Evolutionary conservation across 2,329 filamentous ascomycete species (phyloP), one percentile per base, ranked within the genome.

Genomic region (Aspergillus ustus): DNA sequence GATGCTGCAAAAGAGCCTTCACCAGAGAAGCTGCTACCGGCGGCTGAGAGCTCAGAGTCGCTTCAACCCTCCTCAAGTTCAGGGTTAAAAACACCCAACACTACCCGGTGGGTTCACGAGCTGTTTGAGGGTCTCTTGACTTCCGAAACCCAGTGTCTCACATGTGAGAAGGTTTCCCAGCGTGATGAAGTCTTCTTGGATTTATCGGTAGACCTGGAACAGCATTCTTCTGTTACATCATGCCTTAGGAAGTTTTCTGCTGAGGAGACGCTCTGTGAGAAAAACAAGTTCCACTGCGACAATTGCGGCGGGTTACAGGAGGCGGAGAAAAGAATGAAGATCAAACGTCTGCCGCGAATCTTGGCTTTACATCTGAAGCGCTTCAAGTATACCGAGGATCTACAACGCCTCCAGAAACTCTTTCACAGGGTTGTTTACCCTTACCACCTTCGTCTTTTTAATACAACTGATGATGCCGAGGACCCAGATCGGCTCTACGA

Each of bases 251-350:
- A 97, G 71, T 99, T 99, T 72, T 99, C 95, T 0, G 93, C 95
- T 50, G 95, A 98, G 72, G 95, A 99, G 77, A 97, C 98, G 92
- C 85, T 99, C 61, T 98, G 95, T 73, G 95, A 99, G 80, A 87
- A 93, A 63, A 98, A 99, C 82, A 99, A 99, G 75, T 99, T 99
- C 68, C 94, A 99, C 74, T 99, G 95, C 79, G 95, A 99, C 75
- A 93, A 93, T 70, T 99, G 95, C 69, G 95, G 95, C 57, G 95
- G 95, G 2, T 81, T 99, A 59, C 95, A 99, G 77, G 95, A 99
- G 79, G 95, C 95, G 0, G 95, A 99, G 77, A 99, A 98, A 82
- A 87, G 95, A 66, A 99, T 99, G 95, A 99, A 98, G 82, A 94
- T 99, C 69, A 98, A 99, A 81, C 87, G 91, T 57, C 80, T 98